Evolutionary conservation across 805 yeast genomes (phyloP).

Genomic region (Schizosaccharomyces osmophilus): DNA sequence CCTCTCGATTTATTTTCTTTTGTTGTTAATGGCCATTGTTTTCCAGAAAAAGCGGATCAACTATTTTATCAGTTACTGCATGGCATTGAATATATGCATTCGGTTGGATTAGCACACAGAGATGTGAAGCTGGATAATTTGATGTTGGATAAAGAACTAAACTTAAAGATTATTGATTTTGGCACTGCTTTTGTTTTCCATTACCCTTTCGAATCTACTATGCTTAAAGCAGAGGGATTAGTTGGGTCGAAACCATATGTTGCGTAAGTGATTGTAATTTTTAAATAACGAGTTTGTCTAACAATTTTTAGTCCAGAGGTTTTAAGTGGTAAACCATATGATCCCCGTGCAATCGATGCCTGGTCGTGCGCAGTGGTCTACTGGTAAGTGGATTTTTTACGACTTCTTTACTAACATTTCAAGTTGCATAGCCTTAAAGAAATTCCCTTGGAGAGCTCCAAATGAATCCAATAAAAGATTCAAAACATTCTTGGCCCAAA

Average conservation of each 20-base stretch:
- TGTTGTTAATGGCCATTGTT: conserved; percentile 71
- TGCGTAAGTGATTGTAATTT: conserved; percentile 18
- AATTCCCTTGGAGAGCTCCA: conserved; percentile 93
- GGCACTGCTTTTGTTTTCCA: conserved; percentile 76
- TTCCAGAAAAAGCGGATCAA: conserved; percentile 43
- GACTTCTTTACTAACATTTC: background rate
- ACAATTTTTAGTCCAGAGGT: conserved; percentile 43
- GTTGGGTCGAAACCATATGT: conserved; percentile 92
- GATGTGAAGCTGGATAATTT: conserved; percentile 86
- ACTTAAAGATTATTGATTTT: conserved; percentile 71
- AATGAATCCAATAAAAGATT: conserved; percentile 48
- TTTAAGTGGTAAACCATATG: conserved; percentile 32
- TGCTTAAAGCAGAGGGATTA: conserved; percentile 51
- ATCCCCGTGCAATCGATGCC: conserved; percentile 67
- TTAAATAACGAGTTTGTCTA: background rate
- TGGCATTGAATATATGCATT: conserved; percentile 58
- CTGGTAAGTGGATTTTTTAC: conserved; percentile 17
- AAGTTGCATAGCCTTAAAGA: conserved; percentile 48
- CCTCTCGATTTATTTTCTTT: conserved; percentile 78
- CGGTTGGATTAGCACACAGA: conserved; percentile 70
- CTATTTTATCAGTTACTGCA: conserved; percentile 56
- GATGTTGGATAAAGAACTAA: conserved; percentile 51
- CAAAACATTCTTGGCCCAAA: conserved; percentile 25
- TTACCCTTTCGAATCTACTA: conserved; percentile 31
- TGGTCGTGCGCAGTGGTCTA: conserved; percentile 87